Base-by-base conservation (phyloP, 1,284 basidiomycete species). In the Kwoniella shivajii region DNA sequence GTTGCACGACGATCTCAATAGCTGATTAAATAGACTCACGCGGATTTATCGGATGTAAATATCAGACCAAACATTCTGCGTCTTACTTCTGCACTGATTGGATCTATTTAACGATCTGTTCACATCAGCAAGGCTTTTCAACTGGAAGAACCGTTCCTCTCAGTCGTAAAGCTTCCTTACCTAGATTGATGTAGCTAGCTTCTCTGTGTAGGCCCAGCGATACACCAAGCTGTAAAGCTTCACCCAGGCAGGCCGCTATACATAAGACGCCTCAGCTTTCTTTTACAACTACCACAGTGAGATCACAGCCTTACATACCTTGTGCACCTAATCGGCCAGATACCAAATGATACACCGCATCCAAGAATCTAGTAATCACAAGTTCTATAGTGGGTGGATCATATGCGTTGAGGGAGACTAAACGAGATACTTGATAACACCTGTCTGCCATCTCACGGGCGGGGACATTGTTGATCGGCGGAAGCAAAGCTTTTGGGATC, bases 401-500 rank as follows among this genome's bases (percentile, higher is more conserved):
- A 45, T 54, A 54, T 14, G 46, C 27, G 45, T 39, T 33, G 7
- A 54, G 18, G 1, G 53, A 54, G 6, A 54, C 53, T 7, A 42
- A n/a, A 6, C 53, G 43, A 11, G 53, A 54, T 9, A 44, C 53
- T 22, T 45, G 53, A 26, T 36, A 46, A 24, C 53, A 54, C 16
- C 45, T n/a, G 33, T 30, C 31, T 10, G 53, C 53, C 14, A 54
- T 29, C 14, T 47, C 46, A 11, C 47, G 47, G 6, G 54, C 45
- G 10, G 48, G 39, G 24, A 38, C 34, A 22, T 41, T 38, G 29
- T 56, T 43, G 20, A 56, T 39, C 4, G 54, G 46, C 1, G 50
- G 50, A 10, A 56, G 33, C 11, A 56, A 36, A 18, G 54, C 39
- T 50, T 56, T 56, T 10, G 54, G 54, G 34, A 56, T 50, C 54